Evolutionary conservation across 441 rosid genomes (phyloP), one percentile per base, ranked within the genome.

Genomic region (Melastoma candidum): DNA sequence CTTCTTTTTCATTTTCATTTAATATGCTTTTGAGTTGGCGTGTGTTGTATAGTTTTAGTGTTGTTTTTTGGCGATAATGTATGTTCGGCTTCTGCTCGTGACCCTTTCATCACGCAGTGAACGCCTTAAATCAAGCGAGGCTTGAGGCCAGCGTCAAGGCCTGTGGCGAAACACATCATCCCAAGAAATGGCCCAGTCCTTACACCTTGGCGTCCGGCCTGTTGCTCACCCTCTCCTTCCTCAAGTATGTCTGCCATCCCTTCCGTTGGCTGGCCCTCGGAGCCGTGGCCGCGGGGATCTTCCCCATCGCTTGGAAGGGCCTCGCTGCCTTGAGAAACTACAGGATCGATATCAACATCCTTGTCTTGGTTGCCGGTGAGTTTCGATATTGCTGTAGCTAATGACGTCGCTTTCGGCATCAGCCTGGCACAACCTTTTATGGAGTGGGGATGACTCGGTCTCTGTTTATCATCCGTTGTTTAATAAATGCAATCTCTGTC

Each of bases 141-240:
- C 47, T 92, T 11, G 98, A 93, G 59, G 98, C 98, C 12, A 82
- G 77, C 44, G 74, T 86, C 44, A 82, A 81, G 54, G 75, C 68
- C 7, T 49, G 68, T 22, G 98, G 95, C 57, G 80, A 66, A 24
- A 68, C 63, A 1, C 68, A 64, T 47, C 71, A 67, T 58, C 68
- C 70, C 53, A 78, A 81, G 48, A 88, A 82, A 74, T 85, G 94
- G 98, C 98, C 98, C 24, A 85, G 90, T 26, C 95, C 86, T 2
- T 82, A 67, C 45, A 83, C 88, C 8, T n/a, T 81, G 39, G 80
- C 68, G 44, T 77, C 85, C 59, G 97, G 97, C 0, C 2, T 77
- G 0, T 51, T 88, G 29, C 80, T 92, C 26, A 13, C 49, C 6
- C 46, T 88, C 0, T 85, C 95, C 1, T 44, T 81, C 59, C 43